A percentile compares a stretch with the other conserved stretches of the same genome.
These are phyloP conservation scores for Artomyces pyxidatus DNA, from an alignment of 768 basidiomycete species.

Conservation along the genomic window DNA sequence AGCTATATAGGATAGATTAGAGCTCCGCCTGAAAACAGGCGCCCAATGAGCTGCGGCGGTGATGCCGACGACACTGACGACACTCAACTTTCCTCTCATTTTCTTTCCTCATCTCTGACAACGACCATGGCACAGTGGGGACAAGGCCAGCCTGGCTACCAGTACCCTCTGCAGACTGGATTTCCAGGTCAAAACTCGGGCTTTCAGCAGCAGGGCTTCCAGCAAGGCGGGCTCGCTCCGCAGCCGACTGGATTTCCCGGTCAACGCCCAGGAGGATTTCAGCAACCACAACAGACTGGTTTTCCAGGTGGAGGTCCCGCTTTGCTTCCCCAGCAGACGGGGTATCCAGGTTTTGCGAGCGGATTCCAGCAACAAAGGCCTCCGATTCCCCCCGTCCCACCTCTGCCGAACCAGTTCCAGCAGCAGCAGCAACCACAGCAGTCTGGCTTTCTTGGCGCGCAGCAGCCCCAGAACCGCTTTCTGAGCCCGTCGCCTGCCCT, in stretches of 20 bases:
- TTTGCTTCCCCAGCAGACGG: slow-evolving; percentile 52
- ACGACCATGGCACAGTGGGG: slow-evolving; percentile 73
- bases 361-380: slow-evolving; percentile 29
- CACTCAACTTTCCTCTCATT: not conserved
- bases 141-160: slow-evolving; percentile 56
- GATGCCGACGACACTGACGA: not conserved
- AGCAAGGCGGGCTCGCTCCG: slow-evolving; percentile 39
- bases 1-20: too few relatives aligned
- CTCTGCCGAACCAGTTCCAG: slow-evolving; percentile 12
- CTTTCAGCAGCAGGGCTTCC: slow-evolving; percentile 31
- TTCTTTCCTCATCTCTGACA: not conserved
- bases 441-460: slow-evolving; percentile 40
- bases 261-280: slow-evolving; percentile 32
- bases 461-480: slow-evolving; percentile 40
- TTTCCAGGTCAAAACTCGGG: slow-evolving; percentile 43
- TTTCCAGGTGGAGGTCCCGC: slow-evolving; percentile 24
- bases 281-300: slow-evolving; percentile 57
- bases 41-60: too few relatives aligned
- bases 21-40: too few relatives aligned
- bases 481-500: slow-evolving; percentile 49
- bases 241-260: slow-evolving; percentile 54
- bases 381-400: slow-evolving; percentile 25
- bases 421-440: slow-evolving; percentile 46
- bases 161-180: slow-evolving; percentile 71
- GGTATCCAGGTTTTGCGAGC: slow-evolving; percentile 34